Conservation (phyloP, 495 filamentous ascomycete species). For the Penicillium waksmanii region DNA sequence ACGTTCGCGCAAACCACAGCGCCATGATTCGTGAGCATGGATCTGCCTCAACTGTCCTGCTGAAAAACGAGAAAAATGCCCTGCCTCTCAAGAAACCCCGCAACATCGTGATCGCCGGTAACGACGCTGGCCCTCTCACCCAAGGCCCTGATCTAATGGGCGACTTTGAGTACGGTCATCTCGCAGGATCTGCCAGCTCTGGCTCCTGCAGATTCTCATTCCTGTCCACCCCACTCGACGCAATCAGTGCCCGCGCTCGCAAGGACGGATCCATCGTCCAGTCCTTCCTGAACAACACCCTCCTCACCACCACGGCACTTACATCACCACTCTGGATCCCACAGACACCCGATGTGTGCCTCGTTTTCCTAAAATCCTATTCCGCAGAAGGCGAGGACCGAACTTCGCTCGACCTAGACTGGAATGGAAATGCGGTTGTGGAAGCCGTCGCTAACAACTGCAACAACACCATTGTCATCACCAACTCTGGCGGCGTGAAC, state of each 20-base stretch:
- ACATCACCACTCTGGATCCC: slow-evolving; percentile 47
- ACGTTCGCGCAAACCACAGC: slow-evolving; percentile 59
- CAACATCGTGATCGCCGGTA: slow-evolving; percentile 62
- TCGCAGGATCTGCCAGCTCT: slow-evolving; percentile 62
- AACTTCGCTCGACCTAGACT: slow-evolving; percentile 52
- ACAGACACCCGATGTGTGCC: slow-evolving; percentile 58
- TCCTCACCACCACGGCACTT: slow-evolving; percentile 30
- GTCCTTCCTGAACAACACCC: slow-evolving; percentile 43
- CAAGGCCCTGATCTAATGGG: slow-evolving; percentile 47
- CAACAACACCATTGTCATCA: slow-evolving; percentile 64
- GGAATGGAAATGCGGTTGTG: slow-evolving; percentile 59
- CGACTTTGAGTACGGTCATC: slow-evolving; percentile 57
- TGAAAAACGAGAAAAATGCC: slow-evolving; percentile 61
- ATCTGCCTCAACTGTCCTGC: slow-evolving; percentile 59
- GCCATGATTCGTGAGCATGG: slow-evolving; percentile 59
- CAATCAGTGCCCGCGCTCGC: slow-evolving; percentile 60
- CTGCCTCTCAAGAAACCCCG: slow-evolving; percentile 56
- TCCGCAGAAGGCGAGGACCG: slow-evolving; percentile 61
- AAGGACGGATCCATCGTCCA: slow-evolving; percentile 48
- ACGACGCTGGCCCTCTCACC: slow-evolving; percentile 60
- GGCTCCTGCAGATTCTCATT: slow-evolving; percentile 57
- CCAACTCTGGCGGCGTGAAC: slow-evolving; percentile 62
- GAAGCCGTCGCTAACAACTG: slow-evolving; percentile 57
- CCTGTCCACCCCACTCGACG: slow-evolving; percentile 59
- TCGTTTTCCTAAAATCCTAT: slow-evolving; percentile 62